Evolutionary conservation across 768 basidiomycete species (phyloP), one percentile per base, ranked within the genome.

Genomic region (Lactarius quietus): DNA sequence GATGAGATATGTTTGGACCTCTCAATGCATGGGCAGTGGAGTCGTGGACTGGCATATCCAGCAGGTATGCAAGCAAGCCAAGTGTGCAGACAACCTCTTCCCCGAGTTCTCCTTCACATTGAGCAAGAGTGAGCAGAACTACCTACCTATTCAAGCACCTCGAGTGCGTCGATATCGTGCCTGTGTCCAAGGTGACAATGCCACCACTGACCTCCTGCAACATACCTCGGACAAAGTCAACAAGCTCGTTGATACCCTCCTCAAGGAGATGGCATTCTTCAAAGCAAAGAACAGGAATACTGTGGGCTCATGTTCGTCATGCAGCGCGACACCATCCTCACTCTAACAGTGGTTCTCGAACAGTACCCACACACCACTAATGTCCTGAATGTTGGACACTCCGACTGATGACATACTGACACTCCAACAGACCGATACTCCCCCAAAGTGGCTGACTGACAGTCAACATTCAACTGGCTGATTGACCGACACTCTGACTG

Each of bases 11-110:
- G 83, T 63, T 67, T 70, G 2, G 88, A 89, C 53, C 71, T 92
- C n/a, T n/a, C 3, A 89, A 89, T 1, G 76, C 83, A 0, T 92
- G 90, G 90, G 85, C 89, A 0, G 83, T 88, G n/a, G n/a, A n/a
- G n/a, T n/a, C n/a, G n/a, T n/a, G 1, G 89, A 92, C 71, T 92
- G 90, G 90, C 92, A 86, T 69, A 80, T 91, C 51, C 80, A 79
- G 64, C 77, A 78, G 43, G 86, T 87, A 39, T 69, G 89, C 45
- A 77, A 84, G 60, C 78, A 83, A 48, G 86, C 83, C 0, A 80
- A 79, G 67, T 61, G 73, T 1, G 70, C 70, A 12, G 78, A 80
- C 9, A 80, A 79, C 57, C 80, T 82, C 0, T 83, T 79, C 68
- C 77, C 80, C 56, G 78, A 80, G 53, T 79, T 86, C 65, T 81